Evolutionary conservation across 208 protist genomes (phyloP), one percentile per base, ranked within the genome.

Genomic region (Wallacemonas rigidus): DNA sequence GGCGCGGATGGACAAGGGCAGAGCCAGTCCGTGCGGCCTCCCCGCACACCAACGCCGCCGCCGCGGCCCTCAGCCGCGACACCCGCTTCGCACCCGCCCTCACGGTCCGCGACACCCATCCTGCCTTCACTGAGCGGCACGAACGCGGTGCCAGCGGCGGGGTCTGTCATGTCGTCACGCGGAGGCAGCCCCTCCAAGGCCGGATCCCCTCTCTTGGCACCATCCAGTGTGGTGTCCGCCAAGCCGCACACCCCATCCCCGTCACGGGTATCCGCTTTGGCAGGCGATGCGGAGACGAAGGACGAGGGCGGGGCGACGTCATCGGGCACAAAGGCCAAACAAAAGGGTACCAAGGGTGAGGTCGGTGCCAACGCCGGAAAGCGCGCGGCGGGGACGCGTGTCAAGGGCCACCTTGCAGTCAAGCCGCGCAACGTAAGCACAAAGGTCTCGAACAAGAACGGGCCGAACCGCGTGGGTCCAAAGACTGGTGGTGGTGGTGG

Each of bases 41-140:
- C 60, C 15, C 60, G 60, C 43, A 65, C 60, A 3, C 60, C 60
- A 0, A 65, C 60, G 3, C 60, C 60, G 9, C 60, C 60, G 40
- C 5, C 17, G 0, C 17, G 7, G 35, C 35, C 57, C 36, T 9
- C 36, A 45, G 11, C 36, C 8, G 57, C 36, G 7, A n/a, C 40
- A 41, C 15, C 12, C 40, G n/a, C 12, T 9, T 45, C 60, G 60
- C 60, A 41, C 39, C 60, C 60, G 14, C 17, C 60, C n/a, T 53
- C 41, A 11, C 60, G 50, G 60, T 41, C 41, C 11, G 2, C 38
- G 5, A 65, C 60, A 48, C 60, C 60, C 14, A 35, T 39, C 14
- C 40, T 65, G 43, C 60, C 60, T 36, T 39, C 57, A 39, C 57
- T 63, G 15, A 58, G 15, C 15, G 17, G 26, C 26, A 26, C 26